Base-by-base conservation (phyloP, 1,284 basidiomycete genomes). In the Trametes sp. region DNA sequence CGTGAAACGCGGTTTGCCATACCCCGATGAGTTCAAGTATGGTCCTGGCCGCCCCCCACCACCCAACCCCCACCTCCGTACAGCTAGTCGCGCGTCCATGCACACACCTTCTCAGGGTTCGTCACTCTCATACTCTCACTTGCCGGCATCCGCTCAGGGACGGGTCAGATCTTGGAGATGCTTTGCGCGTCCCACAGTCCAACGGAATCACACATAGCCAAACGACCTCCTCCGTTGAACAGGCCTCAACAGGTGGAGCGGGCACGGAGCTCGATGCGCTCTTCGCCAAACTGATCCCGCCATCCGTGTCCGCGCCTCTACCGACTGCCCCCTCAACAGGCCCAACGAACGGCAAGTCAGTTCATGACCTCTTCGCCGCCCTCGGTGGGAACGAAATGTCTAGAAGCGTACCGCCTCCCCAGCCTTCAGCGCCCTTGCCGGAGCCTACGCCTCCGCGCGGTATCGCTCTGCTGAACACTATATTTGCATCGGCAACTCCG, bases 1-100 rank as follows among this genome's bases (percentile, higher is more conserved):
- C 70, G 82, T 92, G 70, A 86, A 86, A 75, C 78, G 80, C 69
- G 87, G 87, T 57, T 60, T 82, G 28, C 81, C 85, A 11, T 92
- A 93, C 72, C 90, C 90, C 8, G 85, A 89, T 56, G 80, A 89
- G 64, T 90, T 81, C 71, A 81, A 83, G 54, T 90, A 89, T 73
- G 87, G 87, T 23, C 88, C 88, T 5, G 85, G 86, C 65, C 79
- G 81, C 36, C 85, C 84, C 2, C 87, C 87, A 9, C 87, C 84
- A 8, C 82, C 82, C 21, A 82, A 82, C 63, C 77, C 76, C 0
- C 74, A 76, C 59, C 66, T 73, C 7, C 76, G 73, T 33, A 75
- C 75, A 33, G 67, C 72, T 3, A 74, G 67, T 54, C 63, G 67
- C 13, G 52, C 67, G 10, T 68, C 70, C 14, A 33, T 51, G 6